Conservation (phyloP, 345 rosid species). For the Carallia pectinifolia region DNA sequence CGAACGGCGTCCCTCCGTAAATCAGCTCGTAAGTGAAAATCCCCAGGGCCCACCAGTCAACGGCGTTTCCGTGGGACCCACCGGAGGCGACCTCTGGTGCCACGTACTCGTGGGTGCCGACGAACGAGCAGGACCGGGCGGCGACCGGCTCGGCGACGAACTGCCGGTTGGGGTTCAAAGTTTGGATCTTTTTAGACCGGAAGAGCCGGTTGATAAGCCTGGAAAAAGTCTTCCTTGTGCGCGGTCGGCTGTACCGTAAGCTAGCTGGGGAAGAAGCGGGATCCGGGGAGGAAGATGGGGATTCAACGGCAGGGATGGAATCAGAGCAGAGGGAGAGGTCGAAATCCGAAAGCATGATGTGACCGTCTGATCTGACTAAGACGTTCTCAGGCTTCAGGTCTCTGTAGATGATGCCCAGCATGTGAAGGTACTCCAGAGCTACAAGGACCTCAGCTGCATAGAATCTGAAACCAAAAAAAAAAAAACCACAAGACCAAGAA, state of each 20-base stretch:
- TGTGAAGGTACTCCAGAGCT: constrained; percentile 92
- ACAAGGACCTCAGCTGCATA: constrained; percentile 90
- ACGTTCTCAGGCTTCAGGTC: constrained; percentile 95
- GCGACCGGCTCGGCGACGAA: constrained; percentile 91
- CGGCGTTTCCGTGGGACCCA: constrained; percentile 86
- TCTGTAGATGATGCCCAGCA: constrained; percentile 92
- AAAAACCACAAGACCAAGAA: background rate
- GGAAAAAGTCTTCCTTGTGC: constrained; percentile 29
- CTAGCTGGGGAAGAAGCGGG: constrained; percentile 28
- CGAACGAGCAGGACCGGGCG: constrained; percentile 85
- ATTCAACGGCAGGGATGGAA: constrained; percentile 81
- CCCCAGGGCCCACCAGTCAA: constrained; percentile 98
- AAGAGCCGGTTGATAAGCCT: constrained; percentile 50
- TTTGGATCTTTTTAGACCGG: constrained; percentile 65
- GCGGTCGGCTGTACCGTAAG: constrained; percentile 24
- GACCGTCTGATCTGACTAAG: constrained; percentile 89
- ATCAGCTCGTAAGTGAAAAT: constrained; percentile 81
- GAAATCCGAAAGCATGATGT: constrained; percentile 96
- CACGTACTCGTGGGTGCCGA: constrained; percentile 95
- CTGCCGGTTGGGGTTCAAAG: constrained; percentile 40
- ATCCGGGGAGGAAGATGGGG: constrained; percentile 48
- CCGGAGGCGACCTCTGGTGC: constrained; percentile 95
- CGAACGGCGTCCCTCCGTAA: constrained; percentile 82
- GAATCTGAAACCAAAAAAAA: constrained; percentile 46
- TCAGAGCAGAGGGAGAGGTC: constrained; percentile 83